Evolutionary conservation across 441 rosid species (phyloP).

Genomic region (Dalechampia spathulata): DNA sequence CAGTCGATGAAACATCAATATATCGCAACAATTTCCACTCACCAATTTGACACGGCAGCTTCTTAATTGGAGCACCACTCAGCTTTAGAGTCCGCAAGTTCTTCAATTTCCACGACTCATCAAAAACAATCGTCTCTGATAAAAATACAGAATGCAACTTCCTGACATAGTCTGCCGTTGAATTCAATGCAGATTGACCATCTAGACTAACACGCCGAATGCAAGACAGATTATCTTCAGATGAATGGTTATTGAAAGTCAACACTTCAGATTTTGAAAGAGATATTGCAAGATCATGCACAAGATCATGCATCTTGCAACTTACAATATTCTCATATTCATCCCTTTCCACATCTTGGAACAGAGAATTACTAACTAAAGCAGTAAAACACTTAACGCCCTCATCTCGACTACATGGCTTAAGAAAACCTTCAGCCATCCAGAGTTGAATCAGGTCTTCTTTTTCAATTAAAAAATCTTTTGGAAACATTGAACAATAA

Average conservation of each 20-base stretch:
- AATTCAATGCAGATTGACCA: not conserved
- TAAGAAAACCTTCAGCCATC: slow-evolving; percentile 24
- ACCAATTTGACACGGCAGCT: not conserved
- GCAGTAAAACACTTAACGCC: slow-evolving; percentile 5
- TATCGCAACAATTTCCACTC: not conserved
- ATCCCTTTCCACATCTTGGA: slow-evolving; percentile 16
- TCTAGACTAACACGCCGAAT: not conserved
- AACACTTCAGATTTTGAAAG: not conserved
- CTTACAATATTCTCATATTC: not conserved
- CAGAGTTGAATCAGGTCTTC: slow-evolving; percentile 20
- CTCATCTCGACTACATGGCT: not conserved
- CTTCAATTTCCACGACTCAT: not conserved
- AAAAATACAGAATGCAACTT: slow-evolving; percentile 4
- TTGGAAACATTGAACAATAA: slow-evolving; percentile 23
- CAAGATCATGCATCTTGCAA: not conserved
- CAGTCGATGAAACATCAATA: slow-evolving; percentile 15
- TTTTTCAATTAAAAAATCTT: slow-evolving; percentile 12
- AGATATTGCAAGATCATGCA: not conserved
- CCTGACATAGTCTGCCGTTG: not conserved
- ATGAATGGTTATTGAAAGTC: too few species aligned
- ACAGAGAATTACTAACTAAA: slow-evolving; percentile 9
- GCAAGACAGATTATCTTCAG: not conserved
- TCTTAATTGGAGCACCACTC: not conserved
- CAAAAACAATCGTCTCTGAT: not conserved
- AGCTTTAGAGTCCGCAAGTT: slow-evolving; percentile 14